phyloP scores from a whole-genome alignment of 2,329 filamentous ascomycete species.

The Kalmusia sp. region DNA sequence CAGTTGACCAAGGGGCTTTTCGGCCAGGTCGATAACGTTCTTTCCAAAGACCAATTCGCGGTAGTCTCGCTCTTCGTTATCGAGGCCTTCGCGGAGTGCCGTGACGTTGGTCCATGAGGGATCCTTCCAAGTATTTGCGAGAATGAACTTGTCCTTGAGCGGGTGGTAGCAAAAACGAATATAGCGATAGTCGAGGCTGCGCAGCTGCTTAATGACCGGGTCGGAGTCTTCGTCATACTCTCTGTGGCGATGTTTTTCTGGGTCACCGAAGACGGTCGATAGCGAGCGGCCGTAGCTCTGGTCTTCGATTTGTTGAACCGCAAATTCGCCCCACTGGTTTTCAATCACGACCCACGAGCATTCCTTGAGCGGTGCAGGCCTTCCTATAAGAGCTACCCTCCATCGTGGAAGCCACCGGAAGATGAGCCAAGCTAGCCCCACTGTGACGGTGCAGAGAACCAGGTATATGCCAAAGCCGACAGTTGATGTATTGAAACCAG shows the following conservation, averaged over 20 bases:
- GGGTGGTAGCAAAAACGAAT: slow-evolving; percentile 93
- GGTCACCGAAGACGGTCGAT: slow-evolving; percentile 72
- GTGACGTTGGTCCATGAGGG: slow-evolving; percentile 83
- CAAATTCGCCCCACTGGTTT: slow-evolving; percentile 96
- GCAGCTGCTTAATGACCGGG: slow-evolving; percentile 76
- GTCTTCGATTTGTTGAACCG: slow-evolving; percentile 71
- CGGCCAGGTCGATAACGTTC: slow-evolving; percentile 91
- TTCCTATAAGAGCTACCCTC: slow-evolving; percentile 79
- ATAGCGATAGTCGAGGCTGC: slow-evolving; percentile 89
- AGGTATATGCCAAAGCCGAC: slow-evolving; percentile 74
- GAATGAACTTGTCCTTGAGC: slow-evolving; percentile 83
- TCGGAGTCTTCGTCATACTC: slow-evolving; percentile 77
- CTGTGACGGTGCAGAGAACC: slow-evolving; percentile 72
- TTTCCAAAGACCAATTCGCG: slow-evolving; percentile 86
- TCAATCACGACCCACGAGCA: slow-evolving; percentile 94
- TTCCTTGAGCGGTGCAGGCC: slow-evolving; percentile 70
- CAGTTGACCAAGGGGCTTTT: slow-evolving; percentile 83
- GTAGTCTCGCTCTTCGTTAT: slow-evolving; percentile 84
- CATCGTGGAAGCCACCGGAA: slow-evolving; percentile 90
- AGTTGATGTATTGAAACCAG: slow-evolving; percentile 83
- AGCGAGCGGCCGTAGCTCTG: slow-evolving; percentile 67
- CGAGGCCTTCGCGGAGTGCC: slow-evolving; percentile 77
- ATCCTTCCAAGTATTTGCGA: slow-evolving; percentile 93
- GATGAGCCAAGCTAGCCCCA: slow-evolving; percentile 82
- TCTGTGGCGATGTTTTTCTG: slow-evolving; percentile 69